Evolutionary conservation across 2,329 filamentous ascomycete genomes (phyloP).

Genomic region (Aureobasidium pullulans): DNA sequence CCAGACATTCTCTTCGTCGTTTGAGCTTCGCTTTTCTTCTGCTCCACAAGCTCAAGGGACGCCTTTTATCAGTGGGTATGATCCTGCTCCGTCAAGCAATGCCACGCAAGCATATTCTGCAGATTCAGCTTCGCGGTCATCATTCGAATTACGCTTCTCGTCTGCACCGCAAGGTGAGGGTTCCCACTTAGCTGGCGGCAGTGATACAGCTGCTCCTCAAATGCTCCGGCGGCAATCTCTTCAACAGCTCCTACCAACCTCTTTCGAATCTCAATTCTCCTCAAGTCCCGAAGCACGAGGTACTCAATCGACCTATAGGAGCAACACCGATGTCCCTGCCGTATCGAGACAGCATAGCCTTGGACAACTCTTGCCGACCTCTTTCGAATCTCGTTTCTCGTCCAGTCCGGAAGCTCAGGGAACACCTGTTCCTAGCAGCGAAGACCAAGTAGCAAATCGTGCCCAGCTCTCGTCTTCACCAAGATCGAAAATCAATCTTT

Average conservation of each 20-base stretch:
- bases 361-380: background rate
- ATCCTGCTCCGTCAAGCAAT: too few species aligned
- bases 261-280: background rate
- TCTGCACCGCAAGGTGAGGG: background rate
- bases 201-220: background rate
- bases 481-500: background rate
- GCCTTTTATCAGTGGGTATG: background rate
- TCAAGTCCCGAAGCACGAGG: constrained; percentile 5
- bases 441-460: background rate
- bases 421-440: background rate
- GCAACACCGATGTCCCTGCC: background rate
- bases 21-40: background rate
- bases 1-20: background rate
- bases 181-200: background rate
- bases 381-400: constrained; percentile 3
- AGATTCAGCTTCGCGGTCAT: background rate
- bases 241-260: background rate
- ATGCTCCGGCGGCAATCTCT: background rate
- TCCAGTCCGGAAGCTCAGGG: constrained; percentile 2
- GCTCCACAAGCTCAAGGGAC: background rate
- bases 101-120: background rate
- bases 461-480: background rate
- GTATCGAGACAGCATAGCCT: background rate
- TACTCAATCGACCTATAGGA: background rate
- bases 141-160: background rate